Evolutionary conservation across 2,329 filamentous ascomycete species (phyloP), one percentile per base, ranked within the genome.

Genomic region (Fusarium heterosporum): DNA sequence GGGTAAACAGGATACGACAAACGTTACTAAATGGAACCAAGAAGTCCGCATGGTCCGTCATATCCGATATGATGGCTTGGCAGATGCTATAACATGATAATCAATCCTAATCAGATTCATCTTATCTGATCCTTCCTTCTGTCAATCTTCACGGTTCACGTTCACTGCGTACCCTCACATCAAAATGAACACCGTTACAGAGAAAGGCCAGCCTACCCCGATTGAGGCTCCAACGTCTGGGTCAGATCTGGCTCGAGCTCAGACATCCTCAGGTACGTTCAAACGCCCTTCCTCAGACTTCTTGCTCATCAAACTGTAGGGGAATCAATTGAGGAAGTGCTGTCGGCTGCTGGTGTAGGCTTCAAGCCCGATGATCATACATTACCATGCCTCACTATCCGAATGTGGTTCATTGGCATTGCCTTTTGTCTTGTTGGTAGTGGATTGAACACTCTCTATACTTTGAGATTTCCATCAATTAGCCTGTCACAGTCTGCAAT

Each of bases 371-470:
- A 76, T 53, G 74, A 77, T 39, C 64, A 72, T 4, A 64, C 50
- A 3, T 46, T 76, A 14, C 74, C 75, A 30, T 77, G 74, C 29
- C 67, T 77, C n/a, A 82, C 79, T 1, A 58, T 80, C 7, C 73
- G 78, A 16, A 78, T 78, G 75, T 80, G 78, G 78, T 63, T 71
- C 6, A 78, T 80, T 28, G 78, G 78, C 22, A 73, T 80, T 13
- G 71, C 69, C 14, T 79, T 79, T 39, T 78, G 77, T 13, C 75
- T 79, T 3, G 14, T 79, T 3, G 76, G 78, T 9, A 78, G 76
- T 5, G 77, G 63, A 7, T 72, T 74, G n/a, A 82, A 82, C 56
- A 80, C 79, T 22, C 71, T 82, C 19, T 79, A 81, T 52, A 79
- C 77, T 0, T 75, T 82, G n/a, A 65, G 74, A 0, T 74, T 76